Base-by-base conservation (phyloP, 495 filamentous ascomycete genomes). In the Penicillium manginii region DNA sequence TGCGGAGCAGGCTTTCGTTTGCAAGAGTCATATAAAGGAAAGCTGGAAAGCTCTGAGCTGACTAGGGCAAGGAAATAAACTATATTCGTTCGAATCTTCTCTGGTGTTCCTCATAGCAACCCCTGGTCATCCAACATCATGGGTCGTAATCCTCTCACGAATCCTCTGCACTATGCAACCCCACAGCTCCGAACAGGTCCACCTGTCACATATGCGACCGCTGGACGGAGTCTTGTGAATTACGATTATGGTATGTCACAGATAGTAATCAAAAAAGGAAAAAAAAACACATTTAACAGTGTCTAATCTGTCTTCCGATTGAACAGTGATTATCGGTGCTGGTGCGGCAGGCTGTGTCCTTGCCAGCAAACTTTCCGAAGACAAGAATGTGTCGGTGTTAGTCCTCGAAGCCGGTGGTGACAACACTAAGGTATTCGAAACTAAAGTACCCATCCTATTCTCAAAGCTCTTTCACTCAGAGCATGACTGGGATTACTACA, bases 291-390 rank as follows among this genome's bases (percentile, higher is more conserved):
- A 29, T 29, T 29, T 29, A 29, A 29, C 26, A 5, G 2, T 29
- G 9, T 10, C 40, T 45, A 45, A 45, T n/a, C 4, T 45, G 40
- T n/a, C 3, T 21, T 10, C 1, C 40, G 12, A 19, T 45, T 45
- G 40, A 45, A 47, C 31, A 69, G 66, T 69, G 11, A 69, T 69
- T 26, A 40, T 69, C 19, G 66, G 62, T 15, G 60, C 78, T 40
- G 81, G 80, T 4, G 79, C 80, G 40, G 71, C 75, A 12, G 81
- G 79, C 42, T 78, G 76, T 51, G 78, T 80, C 19, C 55, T 83
- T n/a, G 80, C 81, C 49, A 74, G 71, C 42, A 76, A 78, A 32
- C 72, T 83, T 14, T 77, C 78, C 37, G 77, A 79, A 57, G 74
- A 82, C 56, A 66, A 66, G n/a, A 65, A 70, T 49, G 67, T 71